Evolutionary conservation across 345 rosid genomes (phyloP).

Genomic region (Linum tenue): DNA sequence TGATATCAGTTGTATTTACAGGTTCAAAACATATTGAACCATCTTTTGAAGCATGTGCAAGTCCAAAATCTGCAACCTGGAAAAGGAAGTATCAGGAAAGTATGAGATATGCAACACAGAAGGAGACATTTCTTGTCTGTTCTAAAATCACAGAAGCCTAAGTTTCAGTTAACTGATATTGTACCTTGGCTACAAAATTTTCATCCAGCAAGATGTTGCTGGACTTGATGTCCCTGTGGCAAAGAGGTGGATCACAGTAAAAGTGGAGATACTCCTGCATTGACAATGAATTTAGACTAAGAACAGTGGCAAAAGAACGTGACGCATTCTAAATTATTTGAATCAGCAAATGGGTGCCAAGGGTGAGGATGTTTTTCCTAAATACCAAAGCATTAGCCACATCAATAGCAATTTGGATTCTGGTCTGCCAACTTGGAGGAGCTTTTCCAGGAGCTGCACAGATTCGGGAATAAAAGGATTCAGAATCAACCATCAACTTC

Average conservation of each 20-base stretch:
- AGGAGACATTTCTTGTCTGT: not conserved
- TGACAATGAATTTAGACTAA: conserved; percentile 8
- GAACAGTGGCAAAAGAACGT: not conserved
- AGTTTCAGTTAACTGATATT: not conserved
- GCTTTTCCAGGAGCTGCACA: conserved; percentile 45
- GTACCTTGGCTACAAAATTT: conserved; percentile 84
- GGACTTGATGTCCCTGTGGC: conserved; percentile 96
- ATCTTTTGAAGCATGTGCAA: conserved; percentile 80
- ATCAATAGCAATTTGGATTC: conserved; percentile 82
- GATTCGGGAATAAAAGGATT: conserved; percentile 10
- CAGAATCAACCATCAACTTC: not conserved
- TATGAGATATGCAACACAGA: not conserved
- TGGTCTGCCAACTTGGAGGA: conserved; percentile 73
- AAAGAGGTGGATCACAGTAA: conserved; percentile 91
- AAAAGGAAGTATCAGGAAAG: conserved; percentile 12
- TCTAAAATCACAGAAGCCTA: not conserved
- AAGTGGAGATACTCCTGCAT: conserved; percentile 93
- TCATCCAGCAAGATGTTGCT: conserved; percentile 90
- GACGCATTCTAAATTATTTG: conserved; percentile 1
- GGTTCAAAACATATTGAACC: conserved; percentile 88
- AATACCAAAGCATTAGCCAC: conserved; percentile 96
- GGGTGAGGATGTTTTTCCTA: conserved; percentile 4
- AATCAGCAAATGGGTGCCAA: conserved; percentile 6
- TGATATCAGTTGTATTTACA: conserved; percentile 55
- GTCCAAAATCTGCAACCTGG: conserved; percentile 98